Evolutionary conservation across 1,284 basidiomycete species (phyloP).

Genomic region (Chalciporus sp.): DNA sequence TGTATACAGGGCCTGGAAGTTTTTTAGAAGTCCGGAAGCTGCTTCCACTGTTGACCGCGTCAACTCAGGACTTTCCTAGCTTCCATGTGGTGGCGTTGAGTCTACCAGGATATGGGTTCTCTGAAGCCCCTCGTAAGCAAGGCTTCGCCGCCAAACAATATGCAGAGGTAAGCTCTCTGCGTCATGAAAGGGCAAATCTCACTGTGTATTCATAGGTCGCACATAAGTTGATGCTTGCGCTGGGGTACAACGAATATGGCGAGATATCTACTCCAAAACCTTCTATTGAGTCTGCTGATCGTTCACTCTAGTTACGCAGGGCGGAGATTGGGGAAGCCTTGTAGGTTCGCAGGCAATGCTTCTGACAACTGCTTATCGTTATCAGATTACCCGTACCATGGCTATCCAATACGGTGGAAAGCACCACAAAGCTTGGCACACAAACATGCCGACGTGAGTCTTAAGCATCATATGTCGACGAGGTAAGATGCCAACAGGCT

Average conservation of each 20-base stretch:
- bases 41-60: conserved; percentile 48
- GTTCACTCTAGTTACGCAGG: conserved; percentile 47
- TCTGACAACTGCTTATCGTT: background rate
- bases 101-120: conserved; percentile 60
- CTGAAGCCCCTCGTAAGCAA: conserved; percentile 42
- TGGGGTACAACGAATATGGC: conserved; percentile 59
- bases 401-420: conserved; percentile 43
- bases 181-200: background rate
- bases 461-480: background rate
- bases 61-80: conserved; percentile 46
- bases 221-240: conserved; percentile 53
- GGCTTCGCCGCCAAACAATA: conserved; percentile 41
- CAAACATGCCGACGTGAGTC: conserved; percentile 42
- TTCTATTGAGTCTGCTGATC: background rate
- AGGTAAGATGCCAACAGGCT: background rate
- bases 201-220: conserved; percentile 22
- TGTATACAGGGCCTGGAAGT: conserved; percentile 55
- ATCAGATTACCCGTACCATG: conserved; percentile 44
- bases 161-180: conserved; percentile 38
- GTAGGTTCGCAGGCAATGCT: conserved; percentile 29
- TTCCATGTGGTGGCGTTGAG: conserved; percentile 61
- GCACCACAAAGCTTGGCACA: conserved; percentile 48
- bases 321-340: conserved; percentile 53
- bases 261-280: conserved; percentile 6
- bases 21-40: conserved; percentile 60